Base-by-base conservation (phyloP, 441 rosid genomes). In the Euphorbia schlechtendalii region DNA sequence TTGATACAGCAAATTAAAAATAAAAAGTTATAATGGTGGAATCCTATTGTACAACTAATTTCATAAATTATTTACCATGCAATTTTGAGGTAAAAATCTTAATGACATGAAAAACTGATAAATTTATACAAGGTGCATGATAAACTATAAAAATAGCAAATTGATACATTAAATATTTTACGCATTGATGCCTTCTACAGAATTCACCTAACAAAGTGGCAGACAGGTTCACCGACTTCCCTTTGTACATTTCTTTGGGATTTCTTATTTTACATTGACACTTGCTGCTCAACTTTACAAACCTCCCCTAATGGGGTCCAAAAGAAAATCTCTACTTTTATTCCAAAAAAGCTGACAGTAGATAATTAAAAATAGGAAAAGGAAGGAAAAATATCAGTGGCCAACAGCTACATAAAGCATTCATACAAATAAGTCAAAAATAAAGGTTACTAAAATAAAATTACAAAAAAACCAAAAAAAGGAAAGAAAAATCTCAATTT, bases 141-240 rank as follows among this genome's bases (percentile, higher is more conserved):
- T n/a, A n/a, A n/a, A n/a, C n/a, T 36, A 34, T 34, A 18, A 36
- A 54, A 54, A 54, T 4, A 24, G 4, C 60, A 27, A 11, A 54
- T 28, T 34, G 45, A 21, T 59, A 21, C 38, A 59, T 40, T 25
- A 38, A 61, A 48, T 25, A n/a, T n/a, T 27, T 46, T 62, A 62
- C 17, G 56, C 41, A 28, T 28, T 4, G 43, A 62, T 62, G 28
- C 27, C 28, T 48, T 28, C 46, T 8, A 45, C 25, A 28, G 25
- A 46, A 62, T 22, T 46, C n/a, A 46, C 55, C 17, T 8, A 46
- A 62, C 1, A 2, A 21, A 62, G 65, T 46, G 65, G 64, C 65
- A 46, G 65, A 62, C 65, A 62, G 65, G n/a, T 28, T 46, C 36
- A 36, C 65, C 41, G 8, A 62, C 25, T n/a, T 24, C 54, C 40